Evolutionary conservation across 768 basidiomycete species (phyloP).

Genomic region (Nidularia sp.): DNA sequence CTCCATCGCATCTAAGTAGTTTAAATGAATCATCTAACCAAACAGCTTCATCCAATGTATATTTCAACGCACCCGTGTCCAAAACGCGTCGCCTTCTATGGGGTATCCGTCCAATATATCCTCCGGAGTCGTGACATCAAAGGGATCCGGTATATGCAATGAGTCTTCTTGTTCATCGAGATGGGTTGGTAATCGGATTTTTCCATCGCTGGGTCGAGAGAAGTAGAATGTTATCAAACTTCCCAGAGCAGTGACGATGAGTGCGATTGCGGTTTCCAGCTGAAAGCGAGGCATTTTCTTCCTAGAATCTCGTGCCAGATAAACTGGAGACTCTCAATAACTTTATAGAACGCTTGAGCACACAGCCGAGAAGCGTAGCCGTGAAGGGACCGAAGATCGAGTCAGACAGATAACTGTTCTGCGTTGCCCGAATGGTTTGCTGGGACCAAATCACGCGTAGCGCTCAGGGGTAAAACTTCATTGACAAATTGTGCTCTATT

Average conservation of each 20-base stretch:
- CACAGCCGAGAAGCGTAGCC: too few relatives aligned
- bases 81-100: slow-evolving; percentile 24
- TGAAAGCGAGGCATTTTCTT: slow-evolving; percentile 60
- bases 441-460: too few relatives aligned
- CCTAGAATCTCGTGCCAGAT: too few relatives aligned
- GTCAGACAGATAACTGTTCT: too few relatives aligned
- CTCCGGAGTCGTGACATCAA: slow-evolving; percentile 62
- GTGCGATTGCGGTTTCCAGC: slow-evolving; percentile 44
- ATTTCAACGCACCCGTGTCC: slow-evolving; percentile 30
- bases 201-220: slow-evolving; percentile 24
- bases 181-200: slow-evolving; percentile 25
- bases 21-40: neutral
- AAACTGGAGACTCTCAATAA: too few relatives aligned
- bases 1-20: slow-evolving; percentile 48
- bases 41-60: neutral
- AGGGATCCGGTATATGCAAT: slow-evolving; percentile 11
- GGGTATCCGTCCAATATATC: slow-evolving; percentile 39
- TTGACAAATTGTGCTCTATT: too few relatives aligned
- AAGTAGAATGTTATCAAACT: slow-evolving; percentile 39
- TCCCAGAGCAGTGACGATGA: slow-evolving; percentile 37
- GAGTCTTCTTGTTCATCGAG: slow-evolving; percentile 9
- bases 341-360: too few relatives aligned
- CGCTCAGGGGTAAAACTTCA: too few relatives aligned
- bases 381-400: too few relatives aligned
- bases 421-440: too few relatives aligned